Evolutionary conservation across 768 basidiomycete species (phyloP), one percentile per base, ranked within the genome.

Genomic region (Termitomyces sp.): DNA sequence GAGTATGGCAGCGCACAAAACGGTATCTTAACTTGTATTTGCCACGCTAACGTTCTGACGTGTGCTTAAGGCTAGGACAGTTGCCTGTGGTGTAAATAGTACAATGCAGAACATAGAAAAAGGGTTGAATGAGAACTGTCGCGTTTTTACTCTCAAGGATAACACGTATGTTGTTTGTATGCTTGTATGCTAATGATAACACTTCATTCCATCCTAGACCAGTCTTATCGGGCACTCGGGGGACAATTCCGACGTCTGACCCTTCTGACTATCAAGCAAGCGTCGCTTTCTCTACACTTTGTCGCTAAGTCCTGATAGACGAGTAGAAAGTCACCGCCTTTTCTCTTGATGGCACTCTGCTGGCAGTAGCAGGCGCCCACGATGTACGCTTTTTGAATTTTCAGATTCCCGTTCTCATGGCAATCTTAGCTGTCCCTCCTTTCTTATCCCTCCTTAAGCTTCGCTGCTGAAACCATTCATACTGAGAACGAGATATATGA

Each of bases 61-160:
- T 52, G 51, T 54, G 23, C 41, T 51, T 37, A 41, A 82, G 80
- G 73, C 69, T 48, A 75, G 79, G 68, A 74, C 75, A 60, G 62
- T 98, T 52, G 81, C 89, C 0, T 95, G 95, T 61, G 96, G 96
- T 14, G 83, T 98, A 58, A 98, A 98, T 70, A 92, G 91, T 57
- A 69, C 89, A 0, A 70, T 76, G 23, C 84, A 87, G 35, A 75
- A 79, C 53, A 68, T 95, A 21, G 68, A 81, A 63, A 79, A 74
- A 19, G 87, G 87, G 7, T 75, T 81, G 63, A 98, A 98, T 64
- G 80, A 90, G 69, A 95, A 98, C 63, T 92, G 94, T 66, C 83
- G 96, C 47, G 75, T 86, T 38, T 95, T 86, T 63, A 68, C 66
- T 42, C 69, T 87, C 37, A 73, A 77, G 38, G 81, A 84, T 21